phyloP scores from a whole-genome alignment of 192 early-diverging fungal genomes.

The Kickxella alabastrina region DNA sequence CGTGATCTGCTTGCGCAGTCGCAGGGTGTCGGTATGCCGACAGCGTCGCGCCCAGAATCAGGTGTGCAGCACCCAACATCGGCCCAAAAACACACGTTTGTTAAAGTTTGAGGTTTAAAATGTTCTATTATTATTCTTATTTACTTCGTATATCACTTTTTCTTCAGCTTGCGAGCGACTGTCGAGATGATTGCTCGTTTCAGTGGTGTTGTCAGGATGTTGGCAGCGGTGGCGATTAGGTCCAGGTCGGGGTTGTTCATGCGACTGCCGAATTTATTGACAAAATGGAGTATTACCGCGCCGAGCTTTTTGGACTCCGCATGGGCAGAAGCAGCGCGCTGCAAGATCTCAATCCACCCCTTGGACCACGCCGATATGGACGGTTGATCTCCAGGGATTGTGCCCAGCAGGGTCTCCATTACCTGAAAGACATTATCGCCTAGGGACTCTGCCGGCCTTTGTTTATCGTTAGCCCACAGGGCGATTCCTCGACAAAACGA shows the following conservation, averaged over 20 bases:
- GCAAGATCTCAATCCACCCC: constrained; percentile 23
- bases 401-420: constrained; percentile 24
- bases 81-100: too few species aligned
- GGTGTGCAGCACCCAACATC: constrained; percentile 1
- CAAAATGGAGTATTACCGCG: constrained; percentile 33
- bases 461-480: too few species aligned
- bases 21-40: constrained; percentile 5
- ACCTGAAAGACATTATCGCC: constrained; percentile 16
- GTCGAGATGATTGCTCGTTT: constrained; percentile 29
- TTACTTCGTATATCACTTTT: constrained; percentile 1
- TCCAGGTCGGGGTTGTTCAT: constrained; percentile 14
- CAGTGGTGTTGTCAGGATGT: constrained; percentile 19
- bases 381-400: constrained; percentile 5
- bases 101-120: too few species aligned
- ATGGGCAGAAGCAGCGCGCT: constrained; percentile 1
- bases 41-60: neutral
- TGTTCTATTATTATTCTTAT: neutral
- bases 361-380: constrained; percentile 4
- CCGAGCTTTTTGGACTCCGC: constrained; percentile 29
- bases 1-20: constrained; percentile 28
- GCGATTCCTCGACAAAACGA: constrained; percentile 13
- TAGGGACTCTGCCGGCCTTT: neutral
- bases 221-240: constrained; percentile 16
- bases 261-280: constrained; percentile 34
- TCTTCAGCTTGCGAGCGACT: constrained; percentile 8